Percentiles rank a stretch among this genome's conserved stretches.
phyloP scores from a whole-genome alignment of 2,329 filamentous ascomycete genomes.

The Fusarium vanettenii region DNA sequence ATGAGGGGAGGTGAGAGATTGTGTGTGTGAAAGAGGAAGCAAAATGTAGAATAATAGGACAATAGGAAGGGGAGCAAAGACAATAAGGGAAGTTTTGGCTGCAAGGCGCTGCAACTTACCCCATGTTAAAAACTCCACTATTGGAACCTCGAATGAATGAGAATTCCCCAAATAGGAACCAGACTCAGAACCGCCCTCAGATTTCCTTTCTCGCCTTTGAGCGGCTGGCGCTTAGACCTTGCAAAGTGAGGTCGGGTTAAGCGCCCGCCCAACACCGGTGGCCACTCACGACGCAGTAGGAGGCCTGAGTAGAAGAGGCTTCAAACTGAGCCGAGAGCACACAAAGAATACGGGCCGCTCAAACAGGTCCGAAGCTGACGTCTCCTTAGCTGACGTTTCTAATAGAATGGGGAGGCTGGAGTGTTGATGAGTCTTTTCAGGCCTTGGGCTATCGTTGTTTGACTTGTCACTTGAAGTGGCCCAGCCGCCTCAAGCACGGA shows the following conservation, averaged over 20 bases:
- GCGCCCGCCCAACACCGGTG: conserved; percentile 36
- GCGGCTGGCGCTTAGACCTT: conserved; percentile 43
- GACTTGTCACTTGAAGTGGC: conserved; percentile 35
- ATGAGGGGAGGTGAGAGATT: conserved; percentile 13
- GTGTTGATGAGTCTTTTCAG: conserved; percentile 13
- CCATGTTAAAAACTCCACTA: conserved; percentile 28
- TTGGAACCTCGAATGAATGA: conserved; percentile 35
- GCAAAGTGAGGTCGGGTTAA: conserved; percentile 27
- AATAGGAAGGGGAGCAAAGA: conserved; percentile 30
- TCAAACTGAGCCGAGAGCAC: conserved; percentile 37
- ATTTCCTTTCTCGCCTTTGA: conserved; percentile 24
- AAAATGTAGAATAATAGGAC: conserved; percentile 28
- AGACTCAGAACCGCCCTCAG: conserved; percentile 23
- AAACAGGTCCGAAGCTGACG: conserved; percentile 6
- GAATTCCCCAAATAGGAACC: conserved; percentile 19
- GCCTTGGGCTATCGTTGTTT: conserved; percentile 27
- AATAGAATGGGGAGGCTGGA: conserved; percentile 10
- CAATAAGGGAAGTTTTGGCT: conserved; percentile 38
- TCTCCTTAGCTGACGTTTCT: conserved; percentile 15
- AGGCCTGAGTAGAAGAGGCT: conserved; percentile 22
- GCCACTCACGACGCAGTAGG: conserved; percentile 38
- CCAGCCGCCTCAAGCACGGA: conserved; percentile 40
- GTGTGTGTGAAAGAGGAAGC: conserved; percentile 16
- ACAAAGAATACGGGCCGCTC: not conserved
- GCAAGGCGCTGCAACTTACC: conserved; percentile 3